Conservation (phyloP, 164 flowering plant genomes). For the Nelumbo lutea region DNA sequence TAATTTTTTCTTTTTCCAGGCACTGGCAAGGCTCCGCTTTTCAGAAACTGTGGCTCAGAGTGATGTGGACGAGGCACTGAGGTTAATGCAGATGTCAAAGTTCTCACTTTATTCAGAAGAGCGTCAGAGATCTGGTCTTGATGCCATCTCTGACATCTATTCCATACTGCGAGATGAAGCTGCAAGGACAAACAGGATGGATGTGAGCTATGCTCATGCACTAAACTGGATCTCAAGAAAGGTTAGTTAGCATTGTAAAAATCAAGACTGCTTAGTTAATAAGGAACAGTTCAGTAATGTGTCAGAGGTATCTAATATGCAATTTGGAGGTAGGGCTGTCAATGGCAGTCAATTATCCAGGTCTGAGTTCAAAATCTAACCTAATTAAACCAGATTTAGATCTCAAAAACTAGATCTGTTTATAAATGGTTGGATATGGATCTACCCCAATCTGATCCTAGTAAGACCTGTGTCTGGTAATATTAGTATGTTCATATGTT, state of each 20-base stretch:
- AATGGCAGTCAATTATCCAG: no score
- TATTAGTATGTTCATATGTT: no score
- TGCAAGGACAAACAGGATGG: conserved; percentile 65
- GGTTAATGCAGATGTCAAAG: conserved; percentile 99
- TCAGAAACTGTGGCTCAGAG: conserved; percentile 89
- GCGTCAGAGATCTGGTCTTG: conserved; percentile 84
- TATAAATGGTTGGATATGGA: no score
- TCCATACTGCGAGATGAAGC: conserved; percentile 95
- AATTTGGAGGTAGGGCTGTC: no score
- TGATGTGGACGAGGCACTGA: conserved; percentile 96
- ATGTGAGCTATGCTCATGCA: conserved; percentile 85
- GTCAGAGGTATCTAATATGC: no score
- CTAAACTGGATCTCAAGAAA: conserved; percentile 97
- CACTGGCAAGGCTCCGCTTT: conserved; percentile 96
- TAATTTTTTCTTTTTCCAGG: conserved; percentile 36
- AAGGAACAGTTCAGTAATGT: not conserved
- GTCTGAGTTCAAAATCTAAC: no score
- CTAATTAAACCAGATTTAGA: no score
- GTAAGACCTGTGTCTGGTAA: no score
- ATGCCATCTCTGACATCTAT: conserved; percentile 96
- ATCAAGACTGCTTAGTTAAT: not conserved
- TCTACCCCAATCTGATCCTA: no score
- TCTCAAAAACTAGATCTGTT: no score
- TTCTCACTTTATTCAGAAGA: conserved; percentile 95
- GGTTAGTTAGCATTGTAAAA: conserved; percentile 42